These are phyloP conservation scores for Colletotrichum sp. DNA, from an alignment of 2,329 filamentous ascomycete species.

Conservation along the genomic window DNA sequence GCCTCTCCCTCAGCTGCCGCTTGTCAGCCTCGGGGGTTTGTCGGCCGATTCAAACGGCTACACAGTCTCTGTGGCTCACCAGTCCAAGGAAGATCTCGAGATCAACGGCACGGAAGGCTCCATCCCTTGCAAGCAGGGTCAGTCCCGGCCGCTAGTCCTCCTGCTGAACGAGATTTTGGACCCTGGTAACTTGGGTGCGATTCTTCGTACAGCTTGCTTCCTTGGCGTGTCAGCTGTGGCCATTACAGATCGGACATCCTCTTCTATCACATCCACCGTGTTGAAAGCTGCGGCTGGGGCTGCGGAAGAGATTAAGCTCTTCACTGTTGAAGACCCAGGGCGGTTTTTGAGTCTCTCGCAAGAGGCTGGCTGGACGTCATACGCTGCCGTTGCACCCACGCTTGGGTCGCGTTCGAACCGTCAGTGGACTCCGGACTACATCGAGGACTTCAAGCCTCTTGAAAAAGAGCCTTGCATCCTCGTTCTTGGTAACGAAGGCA, in stretches of 20 bases:
- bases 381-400: slow-evolving; percentile 70
- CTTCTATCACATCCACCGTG: slow-evolving; percentile 76
- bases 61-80: slow-evolving; percentile 63
- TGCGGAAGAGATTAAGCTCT: slow-evolving; percentile 77
- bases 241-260: slow-evolving; percentile 75
- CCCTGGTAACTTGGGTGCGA: slow-evolving; percentile 88
- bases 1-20: slow-evolving; percentile 74
- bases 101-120: slow-evolving; percentile 74
- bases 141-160: slow-evolving; percentile 73
- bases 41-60: slow-evolving; percentile 56
- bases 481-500: slow-evolving; percentile 82
- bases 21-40: slow-evolving; percentile 61
- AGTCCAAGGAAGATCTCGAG: slow-evolving; percentile 74
- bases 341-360: slow-evolving; percentile 74
- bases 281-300: slow-evolving; percentile 91
- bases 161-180: slow-evolving; percentile 81
- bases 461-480: slow-evolving; percentile 72
- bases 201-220: slow-evolving; percentile 87
- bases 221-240: slow-evolving; percentile 87
- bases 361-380: slow-evolving; percentile 80
- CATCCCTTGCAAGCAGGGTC: slow-evolving; percentile 38
- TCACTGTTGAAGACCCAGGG: slow-evolving; percentile 70
- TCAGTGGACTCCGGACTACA: slow-evolving; percentile 51
- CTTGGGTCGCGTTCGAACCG: slow-evolving; percentile 32
- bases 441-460: slow-evolving; percentile 59